Percentiles rank a stretch among this genome's conserved stretches.
phyloP scores from a whole-genome alignment of 768 basidiomycete species.

The Xerocomellus intermedius region DNA sequence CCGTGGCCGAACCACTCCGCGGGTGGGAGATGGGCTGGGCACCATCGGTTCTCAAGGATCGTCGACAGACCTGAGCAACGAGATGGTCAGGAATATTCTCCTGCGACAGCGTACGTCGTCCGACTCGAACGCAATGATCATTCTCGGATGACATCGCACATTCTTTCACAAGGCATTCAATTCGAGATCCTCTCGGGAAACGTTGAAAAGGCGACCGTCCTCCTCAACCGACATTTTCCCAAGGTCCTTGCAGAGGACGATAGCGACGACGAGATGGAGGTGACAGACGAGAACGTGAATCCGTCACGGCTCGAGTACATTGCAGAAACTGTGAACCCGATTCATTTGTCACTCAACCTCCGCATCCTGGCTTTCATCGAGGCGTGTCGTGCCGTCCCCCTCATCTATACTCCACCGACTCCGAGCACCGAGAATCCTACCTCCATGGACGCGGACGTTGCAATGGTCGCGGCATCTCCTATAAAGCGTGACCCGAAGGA shows the following conservation, averaged over 20 bases:
- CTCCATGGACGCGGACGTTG: slow-evolving; percentile 10
- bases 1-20: slow-evolving; percentile 19
- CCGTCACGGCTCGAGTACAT: slow-evolving; percentile 45
- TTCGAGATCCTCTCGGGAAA: slow-evolving; percentile 68
- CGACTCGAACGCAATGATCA: neutral
- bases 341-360: slow-evolving; percentile 78
- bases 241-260: slow-evolving; percentile 49
- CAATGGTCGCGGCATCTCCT: slow-evolving; percentile 3
- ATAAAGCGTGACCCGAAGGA: slow-evolving; percentile 25
- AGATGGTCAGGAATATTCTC: slow-evolving; percentile 45
- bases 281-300: slow-evolving; percentile 26
- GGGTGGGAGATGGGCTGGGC: slow-evolving; percentile 1
- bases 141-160: neutral
- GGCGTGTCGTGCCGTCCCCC: slow-evolving; percentile 69
- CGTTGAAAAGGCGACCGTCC: slow-evolving; percentile 65
- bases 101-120: slow-evolving; percentile 51
- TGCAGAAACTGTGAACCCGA: slow-evolving; percentile 65
- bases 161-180: slow-evolving; percentile 56
- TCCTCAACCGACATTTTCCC: slow-evolving; percentile 75
- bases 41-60: slow-evolving; percentile 12
- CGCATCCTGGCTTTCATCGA: slow-evolving; percentile 88
- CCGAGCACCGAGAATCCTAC: slow-evolving; percentile 6
- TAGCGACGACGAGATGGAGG: slow-evolving; percentile 11
- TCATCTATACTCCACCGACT: slow-evolving; percentile 39
- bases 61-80: slow-evolving; percentile 34